Base-by-base conservation (phyloP, 1,139 yeast genomes). In the Suhomyces coccinellae region DNA sequence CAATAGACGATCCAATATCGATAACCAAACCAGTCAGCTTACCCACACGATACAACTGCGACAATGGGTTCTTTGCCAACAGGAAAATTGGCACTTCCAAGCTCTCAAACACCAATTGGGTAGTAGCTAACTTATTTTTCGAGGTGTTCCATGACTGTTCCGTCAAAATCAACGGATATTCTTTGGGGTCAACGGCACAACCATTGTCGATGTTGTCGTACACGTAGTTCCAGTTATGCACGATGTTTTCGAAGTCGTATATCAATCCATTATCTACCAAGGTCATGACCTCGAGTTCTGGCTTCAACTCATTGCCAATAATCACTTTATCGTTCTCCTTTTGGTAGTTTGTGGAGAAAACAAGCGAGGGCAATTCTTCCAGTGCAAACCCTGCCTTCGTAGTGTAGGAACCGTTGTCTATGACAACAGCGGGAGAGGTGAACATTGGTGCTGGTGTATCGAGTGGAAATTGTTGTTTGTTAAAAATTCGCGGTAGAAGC, bases 341-440 rank as follows among this genome's bases (percentile, higher is more conserved):
- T 48, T 75, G 71, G 58, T 84, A 85, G 44, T 76, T 71, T 14
- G 88, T 73, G 43, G 83, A 79, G 54, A 83, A 71, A 5, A 80
- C 77, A 35, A 83, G 61, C 20, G 78, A 66, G 1, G 95, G 95
- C 34, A 80, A 62, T 43, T 84, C 87, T 42, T 77, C 83, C 49
- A 77, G 77, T 9, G 88, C 83, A 54, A 83, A 77, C 9, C 91
- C 91, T 1, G 90, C 90, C 48, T 82, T 78, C 34, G 89, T 83
- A 13, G 77, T 70, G 48, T 75, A 69, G 2, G 87, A 74, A 22
- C 89, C 90, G 57, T 80, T 80, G 61, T 85, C 90, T 37, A 85
- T 81, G 41, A 85, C 87, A 15, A 85, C 78, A 15, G 87, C 79
- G 10, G 82, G 79, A 46, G 82, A 67, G 33, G 68, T 61, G 52